Evolutionary conservation across 202 grass and related monocot species (phyloP).

Genomic region (Carex sylvatica): DNA sequence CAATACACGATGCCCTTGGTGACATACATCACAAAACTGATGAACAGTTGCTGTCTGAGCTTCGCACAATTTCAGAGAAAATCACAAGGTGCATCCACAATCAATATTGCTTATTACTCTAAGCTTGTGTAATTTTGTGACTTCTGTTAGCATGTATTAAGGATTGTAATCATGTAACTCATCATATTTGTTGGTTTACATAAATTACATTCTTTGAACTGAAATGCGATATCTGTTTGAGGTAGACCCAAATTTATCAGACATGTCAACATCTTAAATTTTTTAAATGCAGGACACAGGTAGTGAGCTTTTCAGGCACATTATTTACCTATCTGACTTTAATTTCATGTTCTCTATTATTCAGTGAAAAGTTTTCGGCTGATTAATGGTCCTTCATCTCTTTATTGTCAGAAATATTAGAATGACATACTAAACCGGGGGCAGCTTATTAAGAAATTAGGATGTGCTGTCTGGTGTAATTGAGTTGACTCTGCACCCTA

Average conservation of each 20-base stretch:
- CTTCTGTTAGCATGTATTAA: not conserved
- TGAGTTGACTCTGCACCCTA: not conserved
- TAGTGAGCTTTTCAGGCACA: not conserved
- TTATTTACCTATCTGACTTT: not conserved
- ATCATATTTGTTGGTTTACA: not conserved
- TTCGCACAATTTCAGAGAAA: conserved; percentile 38
- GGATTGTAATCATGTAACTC: not conserved
- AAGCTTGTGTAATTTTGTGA: not conserved
- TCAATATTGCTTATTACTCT: not conserved
- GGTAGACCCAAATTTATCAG: not conserved
- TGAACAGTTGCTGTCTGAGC: conserved; percentile 40
- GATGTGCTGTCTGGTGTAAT: not conserved
- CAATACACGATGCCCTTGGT: conserved; percentile 27
- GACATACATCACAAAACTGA: conserved; percentile 39
- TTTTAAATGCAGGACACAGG: not conserved
- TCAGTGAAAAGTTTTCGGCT: not conserved
- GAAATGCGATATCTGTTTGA: not conserved
- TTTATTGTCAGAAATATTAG: not conserved
- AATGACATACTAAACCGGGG: not conserved
- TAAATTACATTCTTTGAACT: not conserved
- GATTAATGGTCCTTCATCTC: not conserved
- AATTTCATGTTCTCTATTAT: not conserved
- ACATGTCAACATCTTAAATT: not conserved
- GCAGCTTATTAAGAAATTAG: not conserved
- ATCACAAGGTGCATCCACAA: conserved; percentile 30